phyloP scores from a whole-genome alignment of 2,329 filamentous ascomycete genomes.

The Fusarium multiceps region DNA sequence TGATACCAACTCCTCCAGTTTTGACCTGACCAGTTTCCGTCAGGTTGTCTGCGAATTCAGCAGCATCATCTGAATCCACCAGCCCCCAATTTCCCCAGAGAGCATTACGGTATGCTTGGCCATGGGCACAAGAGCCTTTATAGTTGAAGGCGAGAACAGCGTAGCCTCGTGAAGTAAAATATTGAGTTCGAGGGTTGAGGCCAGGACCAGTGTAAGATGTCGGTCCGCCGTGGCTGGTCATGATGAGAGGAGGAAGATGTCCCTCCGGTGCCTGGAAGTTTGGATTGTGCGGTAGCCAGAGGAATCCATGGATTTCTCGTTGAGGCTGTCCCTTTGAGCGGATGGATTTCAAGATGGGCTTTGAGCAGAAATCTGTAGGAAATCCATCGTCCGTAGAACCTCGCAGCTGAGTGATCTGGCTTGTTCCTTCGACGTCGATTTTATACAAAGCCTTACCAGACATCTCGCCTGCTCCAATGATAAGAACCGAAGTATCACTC shows the following conservation, averaged over 20 bases:
- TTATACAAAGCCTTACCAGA: slow-evolving; percentile 51
- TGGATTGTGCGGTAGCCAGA: slow-evolving; percentile 62
- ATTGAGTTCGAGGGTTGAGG: slow-evolving; percentile 59
- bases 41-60: slow-evolving; percentile 58
- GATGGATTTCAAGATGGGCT: slow-evolving; percentile 50
- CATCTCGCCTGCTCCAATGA: slow-evolving; percentile 52
- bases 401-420: slow-evolving; percentile 47
- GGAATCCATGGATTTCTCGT: slow-evolving; percentile 57
- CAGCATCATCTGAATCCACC: slow-evolving; percentile 62
- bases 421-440: slow-evolving; percentile 46
- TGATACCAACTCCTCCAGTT: slow-evolving; percentile 57
- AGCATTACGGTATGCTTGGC: slow-evolving; percentile 60
- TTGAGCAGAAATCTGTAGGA: slow-evolving; percentile 50
- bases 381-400: slow-evolving; percentile 50
- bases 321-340: slow-evolving; percentile 44
- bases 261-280: slow-evolving; percentile 52
- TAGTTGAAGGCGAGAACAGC: slow-evolving; percentile 64
- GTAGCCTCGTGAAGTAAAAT: slow-evolving; percentile 65
- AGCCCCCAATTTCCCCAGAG: slow-evolving; percentile 63
- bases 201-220: slow-evolving; percentile 57
- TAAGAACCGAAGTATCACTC: slow-evolving; percentile 51
- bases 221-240: slow-evolving; percentile 64
- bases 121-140: slow-evolving; percentile 63
- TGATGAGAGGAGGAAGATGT: slow-evolving; percentile 60
- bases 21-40: slow-evolving; percentile 52